Percentiles rank a stretch among this genome's conserved stretches.
Conservation (phyloP, 345 rosid species). For the Linum lewisii region DNA sequence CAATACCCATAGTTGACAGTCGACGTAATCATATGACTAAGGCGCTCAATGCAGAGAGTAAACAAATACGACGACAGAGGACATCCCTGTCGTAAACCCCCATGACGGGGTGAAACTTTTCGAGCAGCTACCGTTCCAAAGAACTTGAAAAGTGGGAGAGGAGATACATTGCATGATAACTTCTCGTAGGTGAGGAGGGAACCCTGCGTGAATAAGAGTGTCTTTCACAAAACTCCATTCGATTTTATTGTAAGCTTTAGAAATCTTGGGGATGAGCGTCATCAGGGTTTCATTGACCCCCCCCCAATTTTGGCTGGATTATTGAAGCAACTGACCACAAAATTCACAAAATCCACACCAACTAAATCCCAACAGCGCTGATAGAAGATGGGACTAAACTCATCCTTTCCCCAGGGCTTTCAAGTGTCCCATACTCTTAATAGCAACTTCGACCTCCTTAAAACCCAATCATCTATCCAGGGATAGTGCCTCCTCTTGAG, state of each 20-base stretch:
- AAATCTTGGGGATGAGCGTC: background rate
- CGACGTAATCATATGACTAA: background rate
- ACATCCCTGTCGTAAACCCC: background rate
- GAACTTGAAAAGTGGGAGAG: background rate
- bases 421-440: too few relatives aligned
- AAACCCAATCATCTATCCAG: too few relatives aligned
- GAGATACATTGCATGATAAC: background rate
- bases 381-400: too few relatives aligned
- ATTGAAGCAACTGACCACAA: too few relatives aligned
- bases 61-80: background rate
- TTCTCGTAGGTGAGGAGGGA: background rate
- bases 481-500: too few relatives aligned
- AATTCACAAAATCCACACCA: too few relatives aligned
- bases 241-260: background rate
- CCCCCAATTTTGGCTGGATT: too few relatives aligned
- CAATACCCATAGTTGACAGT: background rate
- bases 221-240: too few relatives aligned
- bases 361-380: too few relatives aligned
- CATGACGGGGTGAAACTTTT: background rate
- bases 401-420: too few relatives aligned
- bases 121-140: background rate
- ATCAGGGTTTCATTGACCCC: background rate
- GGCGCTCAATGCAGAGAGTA: background rate
- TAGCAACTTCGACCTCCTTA: too few relatives aligned
- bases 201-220: too few relatives aligned